Evolutionary conservation across 2,329 filamentous ascomycete species (phyloP), one percentile per base, ranked within the genome.

Genomic region (Cladosporium oxysporum): DNA sequence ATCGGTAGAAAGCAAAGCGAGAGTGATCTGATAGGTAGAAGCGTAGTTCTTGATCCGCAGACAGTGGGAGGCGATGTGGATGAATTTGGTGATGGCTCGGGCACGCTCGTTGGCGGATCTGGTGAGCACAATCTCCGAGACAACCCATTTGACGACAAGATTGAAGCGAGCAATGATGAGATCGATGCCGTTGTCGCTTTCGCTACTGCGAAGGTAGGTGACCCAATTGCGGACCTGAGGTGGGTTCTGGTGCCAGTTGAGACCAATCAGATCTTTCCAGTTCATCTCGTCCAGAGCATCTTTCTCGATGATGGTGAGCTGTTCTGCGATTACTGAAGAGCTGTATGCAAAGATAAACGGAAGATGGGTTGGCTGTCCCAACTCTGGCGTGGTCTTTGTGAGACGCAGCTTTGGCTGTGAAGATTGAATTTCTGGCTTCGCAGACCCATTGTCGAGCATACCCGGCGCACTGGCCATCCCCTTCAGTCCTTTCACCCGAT

Each of bases 151-250:
- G 68, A 93, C 91, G 81, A 94, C 91, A 69, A 95, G 87, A 76
- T 95, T 95, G 82, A 95, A 95, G 58, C 91, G 89, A 10, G 91
- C 90, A 76, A 94, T 91, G 58, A 93, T 91, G 26, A 95, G 89
- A 74, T 94, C 91, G 44, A 95, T 90, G 16, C 91, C 91, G 63
- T 52, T 88, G 85, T 58, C 60, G 35, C 68, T 69, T 41, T 71
- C 69, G 28, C 72, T 70, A 59, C 88, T 88, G 62, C 89, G 87
- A 49, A 94, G 82, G 74, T 93, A 94, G 52, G 92, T 89, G 12
- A 94, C 91, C 91, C 91, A 95, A 26, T 92, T 77, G 23, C 71
- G 72, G 31, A 75, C 69, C 10, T 68, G 66, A 5, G 73, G 70
- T 49, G 76, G 71, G 31, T 84, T 84, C 71, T 92, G 87, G 75